These are phyloP conservation scores for Osmanthus fragrans DNA, from an alignment of 257 asterid genomes.

Conservation along the genomic window DNA sequence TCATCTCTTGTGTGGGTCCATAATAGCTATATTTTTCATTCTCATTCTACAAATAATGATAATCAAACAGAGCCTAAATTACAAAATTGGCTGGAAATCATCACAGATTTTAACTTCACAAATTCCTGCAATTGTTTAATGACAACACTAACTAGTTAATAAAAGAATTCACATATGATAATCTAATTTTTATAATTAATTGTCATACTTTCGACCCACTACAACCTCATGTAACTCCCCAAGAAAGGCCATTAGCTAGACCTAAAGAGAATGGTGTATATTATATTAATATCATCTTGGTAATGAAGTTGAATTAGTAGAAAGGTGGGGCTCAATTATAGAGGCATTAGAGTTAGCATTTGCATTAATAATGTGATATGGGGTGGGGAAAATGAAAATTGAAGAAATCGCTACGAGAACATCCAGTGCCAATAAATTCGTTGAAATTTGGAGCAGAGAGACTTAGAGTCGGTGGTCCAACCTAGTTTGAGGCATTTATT, in stretches of 20 bases:
- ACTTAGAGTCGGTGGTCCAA: conserved; percentile 27
- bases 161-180: too few species aligned
- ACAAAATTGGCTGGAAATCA: too few species aligned
- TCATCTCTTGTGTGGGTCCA: too few species aligned
- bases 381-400: conserved; percentile 19
- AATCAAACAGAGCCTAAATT: too few species aligned
- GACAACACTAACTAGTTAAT: too few species aligned
- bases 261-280: background rate
- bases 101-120: too few species aligned
- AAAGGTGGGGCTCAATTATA: conserved; percentile 19
- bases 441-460: conserved; percentile 24
- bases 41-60: too few species aligned
- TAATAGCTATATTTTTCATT: too few species aligned
- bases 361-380: conserved; percentile 16
- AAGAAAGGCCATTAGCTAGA: background rate
- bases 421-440: background rate
- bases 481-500: background rate
- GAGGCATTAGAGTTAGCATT: conserved; percentile 15
- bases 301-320: background rate
- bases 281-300: background rate
- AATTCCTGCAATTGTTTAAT: too few species aligned
- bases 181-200: too few species aligned
- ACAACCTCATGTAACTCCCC: background rate
- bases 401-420: conserved; percentile 3
- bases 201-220: too few species aligned